Evolutionary conservation across 1,284 basidiomycete species (phyloP), one percentile per base, ranked within the genome.

Genomic region (Microbotryum scabiosae): DNA sequence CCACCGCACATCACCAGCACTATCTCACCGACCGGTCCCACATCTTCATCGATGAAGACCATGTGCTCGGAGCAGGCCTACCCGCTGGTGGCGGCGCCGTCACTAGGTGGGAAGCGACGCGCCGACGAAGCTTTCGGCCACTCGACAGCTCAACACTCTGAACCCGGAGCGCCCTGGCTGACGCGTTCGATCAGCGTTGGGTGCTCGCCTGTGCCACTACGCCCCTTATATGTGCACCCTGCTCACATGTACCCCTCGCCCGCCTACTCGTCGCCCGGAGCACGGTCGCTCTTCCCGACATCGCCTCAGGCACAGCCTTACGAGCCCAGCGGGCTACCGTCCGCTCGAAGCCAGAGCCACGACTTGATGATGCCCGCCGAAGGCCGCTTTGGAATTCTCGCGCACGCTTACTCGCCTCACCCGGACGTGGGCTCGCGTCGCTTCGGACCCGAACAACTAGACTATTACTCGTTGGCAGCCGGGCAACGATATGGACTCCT

Each of bases 391-490:
- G 5, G 41, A 2, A 54, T 57, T 6, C 62, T 66, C 50, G 36
- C 53, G 14, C 49, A 62, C 51, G 41, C 47, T 2, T 62, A 62
- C 43, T 60, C 62, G 20, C 62, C 64, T 45, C 64, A 54, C 3
- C 59, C 61, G 52, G 57, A 56, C 30, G 49, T 56, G 5, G 55
- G 50, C 23, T 23, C 7, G 21, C 55, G 21, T 49, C 21, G 30
- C 21, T 25, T 25, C 6, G 25, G 51, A 26, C 30, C 32, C 28
- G 55, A 56, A 21, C 32, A 28, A 8, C 62, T 66, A 23, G 57
- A 50, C 5, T 66, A 62, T 53, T 66, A 64, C 51, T 61, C 65
- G 18, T 60, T 66, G 26, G 65, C 62, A 2, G 62, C 65, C 1
- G 62, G 62, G 3, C 60, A 66, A 18, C 57, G 54, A 1, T 59